These are phyloP conservation scores for Arabidopsis arenosa DNA, from an alignment of 345 rosid genomes.

Conservation along the genomic window DNA sequence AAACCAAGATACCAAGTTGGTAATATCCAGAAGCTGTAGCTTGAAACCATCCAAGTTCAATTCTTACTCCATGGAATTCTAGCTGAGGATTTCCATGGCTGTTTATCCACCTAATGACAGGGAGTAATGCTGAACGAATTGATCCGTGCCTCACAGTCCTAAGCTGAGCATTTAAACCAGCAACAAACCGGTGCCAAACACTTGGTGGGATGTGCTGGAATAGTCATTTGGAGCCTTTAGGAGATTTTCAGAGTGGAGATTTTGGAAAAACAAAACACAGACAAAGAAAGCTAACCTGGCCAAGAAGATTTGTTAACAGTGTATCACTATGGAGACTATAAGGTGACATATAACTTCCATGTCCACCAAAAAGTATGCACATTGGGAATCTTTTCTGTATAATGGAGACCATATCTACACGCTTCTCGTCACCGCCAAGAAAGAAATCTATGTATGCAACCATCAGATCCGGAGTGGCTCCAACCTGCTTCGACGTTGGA, in stretches of 20 bases:
- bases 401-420: slow-evolving; percentile 84
- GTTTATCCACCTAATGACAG: slow-evolving; percentile 80
- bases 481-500: slow-evolving; percentile 66
- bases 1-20: slow-evolving; percentile 91
- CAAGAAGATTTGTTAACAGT: slow-evolving; percentile 84
- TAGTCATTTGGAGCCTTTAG: slow-evolving; percentile 24
- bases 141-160: slow-evolving; percentile 95
- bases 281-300: slow-evolving; percentile 69
- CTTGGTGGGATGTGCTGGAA: slow-evolving; percentile 87
- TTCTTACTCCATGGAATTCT: slow-evolving; percentile 85
- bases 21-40: slow-evolving; percentile 97
- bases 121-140: slow-evolving; percentile 74
- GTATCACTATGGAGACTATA: slow-evolving; percentile 81
- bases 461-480: slow-evolving; percentile 96
- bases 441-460: slow-evolving; percentile 92
- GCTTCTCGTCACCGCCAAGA: slow-evolving; percentile 99
- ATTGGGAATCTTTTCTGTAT: slow-evolving; percentile 92
- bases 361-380: slow-evolving; percentile 96
- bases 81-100: slow-evolving; percentile 95
- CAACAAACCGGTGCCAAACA: slow-evolving; percentile 93
- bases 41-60: slow-evolving; percentile 98
- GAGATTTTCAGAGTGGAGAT: slow-evolving; percentile 7
- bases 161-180: slow-evolving; percentile 93
- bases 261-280: neutral
- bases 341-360: slow-evolving; percentile 99